Evolutionary conservation across 768 basidiomycete genomes (phyloP).

Genomic region (Pleurotus pulmonarius): DNA sequence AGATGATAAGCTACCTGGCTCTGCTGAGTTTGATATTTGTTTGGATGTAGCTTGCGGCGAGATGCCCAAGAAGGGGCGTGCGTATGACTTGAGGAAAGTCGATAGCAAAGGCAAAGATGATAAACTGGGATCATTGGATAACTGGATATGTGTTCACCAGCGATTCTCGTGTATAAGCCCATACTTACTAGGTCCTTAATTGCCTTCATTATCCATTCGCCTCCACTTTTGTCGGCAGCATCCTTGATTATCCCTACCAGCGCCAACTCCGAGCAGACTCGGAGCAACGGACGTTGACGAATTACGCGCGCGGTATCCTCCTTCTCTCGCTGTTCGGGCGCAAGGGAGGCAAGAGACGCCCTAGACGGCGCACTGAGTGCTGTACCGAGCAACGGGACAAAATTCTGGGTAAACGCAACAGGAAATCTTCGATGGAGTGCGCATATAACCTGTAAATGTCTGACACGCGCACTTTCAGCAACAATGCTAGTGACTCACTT

Average conservation of each 20-base stretch:
- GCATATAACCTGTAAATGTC: constrained; percentile 67
- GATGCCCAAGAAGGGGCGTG: constrained; percentile 84
- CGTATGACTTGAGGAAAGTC: constrained; percentile 92
- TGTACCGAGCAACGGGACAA: constrained; percentile 56
- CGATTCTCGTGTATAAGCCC: background rate
- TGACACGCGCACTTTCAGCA: constrained; percentile 1
- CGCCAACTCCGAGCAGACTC: constrained; percentile 88
- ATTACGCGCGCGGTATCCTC: constrained; percentile 79
- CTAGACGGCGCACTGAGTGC: constrained; percentile 60
- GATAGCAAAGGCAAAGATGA: constrained; percentile 88
- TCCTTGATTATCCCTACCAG: constrained; percentile 82
- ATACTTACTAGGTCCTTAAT: constrained; percentile 77
- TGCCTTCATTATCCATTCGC: constrained; percentile 87
- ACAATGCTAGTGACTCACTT: constrained; percentile 47
- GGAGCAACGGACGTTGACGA: constrained; percentile 80
- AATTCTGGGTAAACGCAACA: constrained; percentile 67
- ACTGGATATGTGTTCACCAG: constrained; percentile 35
- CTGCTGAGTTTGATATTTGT: constrained; percentile 53
- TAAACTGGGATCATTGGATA: constrained; percentile 83
- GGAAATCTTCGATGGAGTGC: constrained; percentile 86
- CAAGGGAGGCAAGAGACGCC: constrained; percentile 49
- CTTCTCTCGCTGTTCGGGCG: constrained; percentile 84
- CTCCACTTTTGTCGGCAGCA: constrained; percentile 63
- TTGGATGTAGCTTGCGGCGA: constrained; percentile 46
- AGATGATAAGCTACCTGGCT: constrained; percentile 53